These are phyloP conservation scores for Parafenestella ontariensis DNA, from an alignment of 2,329 filamentous ascomycete species.

Conservation along the genomic window DNA sequence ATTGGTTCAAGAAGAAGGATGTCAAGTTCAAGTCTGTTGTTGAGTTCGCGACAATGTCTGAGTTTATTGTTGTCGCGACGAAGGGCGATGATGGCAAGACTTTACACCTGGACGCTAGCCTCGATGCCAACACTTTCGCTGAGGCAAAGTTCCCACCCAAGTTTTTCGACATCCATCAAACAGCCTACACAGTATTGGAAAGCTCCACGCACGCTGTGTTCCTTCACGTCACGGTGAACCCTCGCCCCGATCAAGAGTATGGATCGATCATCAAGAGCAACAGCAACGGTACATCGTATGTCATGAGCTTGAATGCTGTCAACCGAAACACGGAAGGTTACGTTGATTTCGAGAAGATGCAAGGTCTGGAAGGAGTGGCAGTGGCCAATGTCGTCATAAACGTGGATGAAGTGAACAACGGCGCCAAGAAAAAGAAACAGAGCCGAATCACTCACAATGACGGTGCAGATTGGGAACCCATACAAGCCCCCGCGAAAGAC, in stretches of 20 bases:
- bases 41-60: constrained; percentile 92
- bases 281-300: constrained; percentile 95
- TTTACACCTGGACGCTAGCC: constrained; percentile 79
- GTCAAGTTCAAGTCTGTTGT: constrained; percentile 74
- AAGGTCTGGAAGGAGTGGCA: constrained; percentile 87
- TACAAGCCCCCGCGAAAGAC: constrained; percentile 75
- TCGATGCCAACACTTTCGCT: constrained; percentile 85
- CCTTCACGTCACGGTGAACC: constrained; percentile 85
- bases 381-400: constrained; percentile 88
- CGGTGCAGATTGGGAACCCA: constrained; percentile 81
- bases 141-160: constrained; percentile 85
- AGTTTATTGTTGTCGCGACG: constrained; percentile 91
- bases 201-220: constrained; percentile 95
- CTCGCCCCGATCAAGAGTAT: constrained; percentile 69
- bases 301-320: constrained; percentile 79
- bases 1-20: constrained; percentile 75
- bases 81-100: constrained; percentile 69
- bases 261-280: constrained; percentile 97
- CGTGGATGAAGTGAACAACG: constrained; percentile 66
- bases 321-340: constrained; percentile 80
- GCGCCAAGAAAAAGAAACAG: constrained; percentile 78
- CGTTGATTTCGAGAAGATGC: constrained; percentile 96
- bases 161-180: constrained; percentile 78
- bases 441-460: constrained; percentile 97
- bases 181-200: constrained; percentile 90